A percentile compares a stretch with the other conserved stretches of the same genome.
These are phyloP conservation scores for Coniferiporia sulphurascens DNA, from an alignment of 1,284 basidiomycete species.

Conservation along the genomic window DNA sequence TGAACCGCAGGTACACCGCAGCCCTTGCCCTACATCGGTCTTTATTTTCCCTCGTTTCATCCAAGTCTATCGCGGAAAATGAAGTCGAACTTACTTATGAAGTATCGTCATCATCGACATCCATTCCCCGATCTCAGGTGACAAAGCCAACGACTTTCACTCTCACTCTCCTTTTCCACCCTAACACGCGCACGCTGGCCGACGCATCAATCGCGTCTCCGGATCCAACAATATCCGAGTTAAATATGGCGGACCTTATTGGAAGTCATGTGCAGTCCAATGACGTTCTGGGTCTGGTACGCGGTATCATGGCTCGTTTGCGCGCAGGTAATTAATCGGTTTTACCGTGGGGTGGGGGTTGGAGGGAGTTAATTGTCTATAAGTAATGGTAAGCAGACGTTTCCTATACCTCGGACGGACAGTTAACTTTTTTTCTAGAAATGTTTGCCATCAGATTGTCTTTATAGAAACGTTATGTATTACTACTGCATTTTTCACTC, in stretches of 20 bases:
- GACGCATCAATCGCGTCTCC: constrained; percentile 51
- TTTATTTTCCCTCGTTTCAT: constrained; percentile 55
- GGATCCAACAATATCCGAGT: constrained; percentile 35
- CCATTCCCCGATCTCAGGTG: background rate
- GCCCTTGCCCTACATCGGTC: constrained; percentile 60
- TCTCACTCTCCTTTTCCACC: constrained; percentile 59
- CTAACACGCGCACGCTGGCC: constrained; percentile 59
- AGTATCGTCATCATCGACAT: background rate
- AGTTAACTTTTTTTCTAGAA: too few species aligned
- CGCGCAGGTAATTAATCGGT: constrained; percentile 26
- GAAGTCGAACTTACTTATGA: constrained; percentile 67
- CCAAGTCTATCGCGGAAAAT: constrained; percentile 61
- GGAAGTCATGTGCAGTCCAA: constrained; percentile 61
- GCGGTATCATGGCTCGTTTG: constrained; percentile 52
- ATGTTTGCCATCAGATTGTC: too few species aligned
- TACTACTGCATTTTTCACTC: too few species aligned
- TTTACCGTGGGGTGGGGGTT: background rate
- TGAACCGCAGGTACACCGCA: constrained; percentile 56
- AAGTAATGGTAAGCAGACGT: too few species aligned
- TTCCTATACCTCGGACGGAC: too few species aligned
- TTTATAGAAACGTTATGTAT: too few species aligned
- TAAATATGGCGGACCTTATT: constrained; percentile 57
- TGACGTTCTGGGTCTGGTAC: constrained; percentile 67
- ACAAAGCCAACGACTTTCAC: constrained; percentile 21
- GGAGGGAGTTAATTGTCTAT: too few species aligned